Conservation (phyloP, 192 early-diverging fungal species). For the Glomus cerebriforme region DNA sequence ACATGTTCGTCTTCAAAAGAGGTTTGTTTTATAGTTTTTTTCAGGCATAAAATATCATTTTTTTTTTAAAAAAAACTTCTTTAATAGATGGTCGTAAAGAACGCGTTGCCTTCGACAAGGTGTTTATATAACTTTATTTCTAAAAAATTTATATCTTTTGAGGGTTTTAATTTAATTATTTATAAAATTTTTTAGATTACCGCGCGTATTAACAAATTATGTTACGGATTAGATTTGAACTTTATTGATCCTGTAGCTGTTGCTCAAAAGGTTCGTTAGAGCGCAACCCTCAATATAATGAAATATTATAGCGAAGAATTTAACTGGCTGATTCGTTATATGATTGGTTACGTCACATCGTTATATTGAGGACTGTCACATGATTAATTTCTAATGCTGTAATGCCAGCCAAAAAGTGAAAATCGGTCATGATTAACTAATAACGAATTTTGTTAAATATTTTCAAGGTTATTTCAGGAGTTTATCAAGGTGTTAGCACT, state of each 20-base stretch:
- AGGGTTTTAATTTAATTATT: background rate
- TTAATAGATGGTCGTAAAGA: conserved; percentile 83
- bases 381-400: too few relatives aligned
- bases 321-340: too few relatives aligned
- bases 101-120: conserved; percentile 96
- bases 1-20: conserved; percentile 24
- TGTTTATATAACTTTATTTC: conserved; percentile 35
- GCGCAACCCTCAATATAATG: background rate
- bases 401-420: too few relatives aligned
- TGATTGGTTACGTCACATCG: too few relatives aligned
- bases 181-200: conserved; percentile 65
- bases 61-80: background rate
- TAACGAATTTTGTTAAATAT: background rate
- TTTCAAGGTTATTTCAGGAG: conserved; percentile 76
- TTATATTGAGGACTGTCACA: too few relatives aligned
- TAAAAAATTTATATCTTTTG: background rate
- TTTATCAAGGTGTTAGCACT: conserved; percentile 86
- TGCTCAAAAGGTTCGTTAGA: conserved; percentile 85
- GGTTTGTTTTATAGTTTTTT: background rate
- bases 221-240: conserved; percentile 93
- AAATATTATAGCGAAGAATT: too few relatives aligned
- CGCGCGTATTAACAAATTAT: conserved; percentile 92
- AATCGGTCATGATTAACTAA: too few relatives aligned
- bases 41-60: background rate
- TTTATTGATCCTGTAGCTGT: conserved; percentile 94